Base-by-base conservation (phyloP, 1,284 basidiomycete genomes). In the Sporisorium graminicola region DNA sequence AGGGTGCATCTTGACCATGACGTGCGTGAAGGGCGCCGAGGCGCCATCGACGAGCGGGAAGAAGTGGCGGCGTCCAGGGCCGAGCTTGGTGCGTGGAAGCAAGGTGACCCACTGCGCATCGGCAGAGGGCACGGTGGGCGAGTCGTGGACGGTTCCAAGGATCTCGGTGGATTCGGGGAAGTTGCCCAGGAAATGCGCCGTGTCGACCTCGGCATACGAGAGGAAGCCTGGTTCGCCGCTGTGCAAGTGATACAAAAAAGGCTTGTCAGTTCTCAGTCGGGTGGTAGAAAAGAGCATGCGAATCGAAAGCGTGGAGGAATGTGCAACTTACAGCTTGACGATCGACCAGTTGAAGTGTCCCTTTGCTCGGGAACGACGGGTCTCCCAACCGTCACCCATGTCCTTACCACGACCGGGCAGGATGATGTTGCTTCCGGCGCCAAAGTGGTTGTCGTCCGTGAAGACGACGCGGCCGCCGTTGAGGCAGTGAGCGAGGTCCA, bases 321-420 rank as follows among this genome's bases (percentile, higher is more conserved):
- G 40, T 26, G 22, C n/a, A 33, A 87, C 92, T 86, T 83, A 94
- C 92, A 99, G 88, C 87, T 91, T 92, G 74, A 97, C 91, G 63
- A 98, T 90, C 4, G 91, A 92, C 93, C 94, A 98, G 81, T 99
- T 95, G 65, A 91, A 92, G 82, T 97, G 92, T 54, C 91, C 91
- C 59, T 90, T 88, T 47, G 88, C 88, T 56, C 96, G 89, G 79
- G 92, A 95, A 62, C 97, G 90, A 85, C 93, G 94, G 1, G 96
- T 98, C 87, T 99, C 96, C 97, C 96, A 99, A 7, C 97, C 96
- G 84, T 98, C 95, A 18, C 94, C 92, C 95, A 99, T 99, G 82
- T 97, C 93, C 83, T 83, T 82, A 85, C 92, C 93, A 85, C 96
- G 88, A 35, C 96, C 96, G 1, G 95, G 95, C 42, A 98, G 88